Base-by-base conservation (phyloP, 176 grass and related monocot genomes). In the Neostapfia colusana region DNA sequence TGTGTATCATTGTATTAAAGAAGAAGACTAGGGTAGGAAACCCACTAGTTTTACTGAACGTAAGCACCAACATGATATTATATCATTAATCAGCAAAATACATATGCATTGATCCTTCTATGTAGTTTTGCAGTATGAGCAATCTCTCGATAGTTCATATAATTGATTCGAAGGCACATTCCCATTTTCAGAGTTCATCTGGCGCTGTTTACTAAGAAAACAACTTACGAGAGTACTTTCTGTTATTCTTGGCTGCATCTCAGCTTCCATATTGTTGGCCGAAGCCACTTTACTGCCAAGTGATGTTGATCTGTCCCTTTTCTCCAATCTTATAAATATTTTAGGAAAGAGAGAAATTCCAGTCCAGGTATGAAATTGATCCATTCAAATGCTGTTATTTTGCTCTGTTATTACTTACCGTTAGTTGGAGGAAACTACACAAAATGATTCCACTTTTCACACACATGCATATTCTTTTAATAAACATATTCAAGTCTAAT, bases 221-320 rank as follows among this genome's bases (percentile, higher is more conserved):
- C 95, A 99, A 72, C 82, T 99, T 67, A 75, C 90, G 82, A 99
- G 84, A 91, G 81, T 72, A 66, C 80, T 92, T 67, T 88, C 95
- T 31, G 37, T 90, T 43, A 63, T 77, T 18, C 85, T 99, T 21
- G 89, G 91, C 38, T 91, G 85, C 59, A 90, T 92, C 69, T 99
- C 95, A 50, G 95, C 74, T 83, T 88, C 91, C 72, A 99, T 99
- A 84, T 75, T 99, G 67, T 86, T 99, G 78, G 95, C 95, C 23
- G 95, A 99, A 78, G 91, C 95, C 23, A 99, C 95, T 77, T 85
- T 99, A 65, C 89, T 99, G 41, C 89, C 95, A 27, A 95, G 91
- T 88, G 82, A 83, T 73, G 95, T 95, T 43, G 91, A 99, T 84
- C 85, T 99, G 31, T 99, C 95, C 27, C 89, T 99, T 77, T 99